These are phyloP conservation scores for Saccharomyces uvarum DNA, from an alignment of 1,139 yeast species.

Conservation along the genomic window DNA sequence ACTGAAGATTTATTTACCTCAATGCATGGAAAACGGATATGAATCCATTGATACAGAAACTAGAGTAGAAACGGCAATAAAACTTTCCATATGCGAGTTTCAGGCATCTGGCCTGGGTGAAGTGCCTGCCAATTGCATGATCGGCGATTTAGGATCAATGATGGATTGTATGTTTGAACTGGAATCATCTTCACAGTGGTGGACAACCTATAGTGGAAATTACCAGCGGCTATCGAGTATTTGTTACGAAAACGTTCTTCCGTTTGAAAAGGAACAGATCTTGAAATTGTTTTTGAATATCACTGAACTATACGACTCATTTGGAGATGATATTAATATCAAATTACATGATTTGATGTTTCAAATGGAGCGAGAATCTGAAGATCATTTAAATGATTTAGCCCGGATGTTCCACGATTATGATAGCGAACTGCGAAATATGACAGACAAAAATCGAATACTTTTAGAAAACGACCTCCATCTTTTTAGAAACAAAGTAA, in stretches of 20 bases:
- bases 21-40: conserved; percentile 27
- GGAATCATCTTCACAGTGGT: conserved; percentile 44
- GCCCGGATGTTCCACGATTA: conserved; percentile 6
- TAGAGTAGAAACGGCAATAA: conserved; percentile 39
- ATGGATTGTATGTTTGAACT: conserved; percentile 37
- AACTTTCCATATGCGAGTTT: conserved; percentile 50
- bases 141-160: conserved; percentile 12
- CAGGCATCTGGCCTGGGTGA: conserved; percentile 34
- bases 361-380: neutral
- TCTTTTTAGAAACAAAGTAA: neutral
- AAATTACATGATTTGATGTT: neutral
- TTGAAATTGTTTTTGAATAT: conserved; percentile 42
- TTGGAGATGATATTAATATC: conserved; percentile 5
- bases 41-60: conserved; percentile 27
- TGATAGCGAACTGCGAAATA: conserved; percentile 9
- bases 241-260: conserved; percentile 45
- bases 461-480: conserved; percentile 7
- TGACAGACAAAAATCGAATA: conserved; percentile 5
- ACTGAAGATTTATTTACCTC: conserved; percentile 25
- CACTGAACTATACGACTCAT: conserved; percentile 31
- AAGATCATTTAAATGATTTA: neutral
- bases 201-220: conserved; percentile 58
- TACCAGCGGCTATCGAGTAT: conserved; percentile 43
- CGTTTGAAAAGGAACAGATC: conserved; percentile 47
- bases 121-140: conserved; percentile 16